phyloP scores from a whole-genome alignment of 371 early-diverging fungal genomes.

The Coemansia sp. region DNA sequence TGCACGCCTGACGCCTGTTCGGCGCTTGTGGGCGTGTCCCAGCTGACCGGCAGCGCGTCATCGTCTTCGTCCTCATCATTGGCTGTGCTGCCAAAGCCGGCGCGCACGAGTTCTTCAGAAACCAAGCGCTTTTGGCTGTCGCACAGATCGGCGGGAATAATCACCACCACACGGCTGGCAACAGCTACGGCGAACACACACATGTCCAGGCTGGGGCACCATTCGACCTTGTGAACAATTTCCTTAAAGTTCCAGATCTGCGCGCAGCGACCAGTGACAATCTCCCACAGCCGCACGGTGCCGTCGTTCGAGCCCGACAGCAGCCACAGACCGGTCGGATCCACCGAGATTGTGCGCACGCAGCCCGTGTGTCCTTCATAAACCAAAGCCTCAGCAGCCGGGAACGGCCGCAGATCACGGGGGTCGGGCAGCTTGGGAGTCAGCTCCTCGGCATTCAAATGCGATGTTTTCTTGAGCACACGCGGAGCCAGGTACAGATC shows the following conservation, averaged over 20 bases:
- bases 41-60: conserved; percentile 42
- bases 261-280: conserved; percentile 84
- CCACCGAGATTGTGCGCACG: conserved; percentile 81
- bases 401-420: conserved; percentile 94
- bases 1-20: conserved; percentile 41
- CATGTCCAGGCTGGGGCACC: conserved; percentile 85
- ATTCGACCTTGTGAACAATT: conserved; percentile 72
- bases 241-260: conserved; percentile 69
- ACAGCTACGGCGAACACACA: conserved; percentile 78
- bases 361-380: conserved; percentile 81
- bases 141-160: conserved; percentile 50
- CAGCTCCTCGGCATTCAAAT: conserved; percentile 89
- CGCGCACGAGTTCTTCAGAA: conserved; percentile 42
- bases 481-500: conserved; percentile 97
- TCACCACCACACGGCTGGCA: conserved; percentile 51
- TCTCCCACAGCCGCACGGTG: conserved; percentile 89
- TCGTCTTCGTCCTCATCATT: conserved; percentile 28
- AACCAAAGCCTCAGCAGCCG: conserved; percentile 72
- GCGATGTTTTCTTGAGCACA: conserved; percentile 77
- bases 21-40: conserved; percentile 46
- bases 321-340: conserved; percentile 88
- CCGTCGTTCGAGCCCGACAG: conserved; percentile 88
- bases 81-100: conserved; percentile 36
- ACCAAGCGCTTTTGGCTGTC: conserved; percentile 35
- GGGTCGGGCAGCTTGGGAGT: conserved; percentile 96